Conservation (phyloP, 176 grass and related monocot species). For the Raddia guianensis region DNA sequence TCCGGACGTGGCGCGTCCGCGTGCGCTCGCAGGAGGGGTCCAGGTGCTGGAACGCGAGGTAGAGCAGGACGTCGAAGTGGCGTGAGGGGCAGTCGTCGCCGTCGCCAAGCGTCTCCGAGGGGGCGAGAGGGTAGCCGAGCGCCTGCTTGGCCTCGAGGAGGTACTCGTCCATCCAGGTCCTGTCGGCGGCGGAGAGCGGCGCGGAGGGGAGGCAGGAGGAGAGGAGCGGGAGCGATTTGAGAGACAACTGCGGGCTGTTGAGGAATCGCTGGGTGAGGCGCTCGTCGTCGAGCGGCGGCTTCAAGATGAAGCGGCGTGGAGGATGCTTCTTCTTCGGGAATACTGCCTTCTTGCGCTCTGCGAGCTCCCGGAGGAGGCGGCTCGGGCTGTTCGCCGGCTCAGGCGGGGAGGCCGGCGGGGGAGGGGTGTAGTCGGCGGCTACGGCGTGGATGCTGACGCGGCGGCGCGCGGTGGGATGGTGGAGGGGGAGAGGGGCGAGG, state of each 20-base stretch:
- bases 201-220: slow-evolving; percentile 89
- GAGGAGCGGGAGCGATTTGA: slow-evolving; percentile 87
- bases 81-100: slow-evolving; percentile 83
- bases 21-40: slow-evolving; percentile 71
- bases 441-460: slow-evolving; percentile 35
- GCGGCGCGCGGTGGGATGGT: slow-evolving; percentile 14
- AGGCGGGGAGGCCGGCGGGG: slow-evolving; percentile 29
- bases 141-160: slow-evolving; percentile 98
- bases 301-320: slow-evolving; percentile 83
- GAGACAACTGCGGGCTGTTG: slow-evolving; percentile 92
- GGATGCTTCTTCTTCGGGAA: slow-evolving; percentile 90
- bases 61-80: slow-evolving; percentile 91
- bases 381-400: slow-evolving; percentile 81
- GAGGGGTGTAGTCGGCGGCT: slow-evolving; percentile 40
- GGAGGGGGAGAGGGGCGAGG: slow-evolving; percentile 25
- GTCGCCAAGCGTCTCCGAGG: slow-evolving; percentile 74
- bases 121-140: slow-evolving; percentile 89
- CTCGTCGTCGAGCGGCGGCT: slow-evolving; percentile 89
- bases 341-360: slow-evolving; percentile 77
- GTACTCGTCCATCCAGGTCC: slow-evolving; percentile 92
- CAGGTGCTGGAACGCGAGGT: slow-evolving; percentile 94
- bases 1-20: slow-evolving; percentile 71
- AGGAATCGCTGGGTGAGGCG: slow-evolving; percentile 90
- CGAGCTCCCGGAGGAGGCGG: slow-evolving; percentile 85
- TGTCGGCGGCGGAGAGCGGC: slow-evolving; percentile 75